Evolutionary conservation across 2,329 filamentous ascomycete species (phyloP).

Genomic region (Epichloe festucae): DNA sequence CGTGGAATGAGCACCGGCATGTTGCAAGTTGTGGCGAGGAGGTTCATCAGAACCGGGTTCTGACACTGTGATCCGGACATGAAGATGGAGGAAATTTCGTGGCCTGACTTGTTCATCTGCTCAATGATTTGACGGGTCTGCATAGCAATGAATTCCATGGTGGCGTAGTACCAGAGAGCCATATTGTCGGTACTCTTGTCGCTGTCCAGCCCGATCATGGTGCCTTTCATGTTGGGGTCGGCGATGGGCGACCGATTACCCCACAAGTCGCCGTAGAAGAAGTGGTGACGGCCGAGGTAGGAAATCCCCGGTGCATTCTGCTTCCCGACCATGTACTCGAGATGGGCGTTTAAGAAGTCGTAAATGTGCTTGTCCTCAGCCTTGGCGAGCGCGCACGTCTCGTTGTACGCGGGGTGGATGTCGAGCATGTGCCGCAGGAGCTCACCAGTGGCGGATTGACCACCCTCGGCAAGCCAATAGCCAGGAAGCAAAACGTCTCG

Average conservation of each 20-base stretch:
- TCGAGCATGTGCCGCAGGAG: conserved; percentile 89
- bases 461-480: conserved; percentile 95
- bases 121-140: conserved; percentile 94
- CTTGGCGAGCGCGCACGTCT: conserved; percentile 66
- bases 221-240: conserved; percentile 84
- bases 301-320: conserved; percentile 61
- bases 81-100: conserved; percentile 85
- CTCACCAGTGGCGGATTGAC: conserved; percentile 92
- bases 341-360: conserved; percentile 82
- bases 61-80: conserved; percentile 98
- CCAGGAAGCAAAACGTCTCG: conserved; percentile 82
- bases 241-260: conserved; percentile 92
- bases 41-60: conserved; percentile 80
- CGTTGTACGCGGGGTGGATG: conserved; percentile 80
- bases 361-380: conserved; percentile 83
- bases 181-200: conserved; percentile 82
- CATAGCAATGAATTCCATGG: conserved; percentile 95
- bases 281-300: conserved; percentile 84
- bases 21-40: conserved; percentile 79
- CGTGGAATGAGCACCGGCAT: conserved; percentile 90
- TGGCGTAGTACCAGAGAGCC: conserved; percentile 85
- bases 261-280: conserved; percentile 97
- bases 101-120: conserved; percentile 82
- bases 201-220: conserved; percentile 72
- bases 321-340: conserved; percentile 61